Conservation (phyloP, 805 yeast genomes). For the Tetrapisispora fleetii region DNA sequence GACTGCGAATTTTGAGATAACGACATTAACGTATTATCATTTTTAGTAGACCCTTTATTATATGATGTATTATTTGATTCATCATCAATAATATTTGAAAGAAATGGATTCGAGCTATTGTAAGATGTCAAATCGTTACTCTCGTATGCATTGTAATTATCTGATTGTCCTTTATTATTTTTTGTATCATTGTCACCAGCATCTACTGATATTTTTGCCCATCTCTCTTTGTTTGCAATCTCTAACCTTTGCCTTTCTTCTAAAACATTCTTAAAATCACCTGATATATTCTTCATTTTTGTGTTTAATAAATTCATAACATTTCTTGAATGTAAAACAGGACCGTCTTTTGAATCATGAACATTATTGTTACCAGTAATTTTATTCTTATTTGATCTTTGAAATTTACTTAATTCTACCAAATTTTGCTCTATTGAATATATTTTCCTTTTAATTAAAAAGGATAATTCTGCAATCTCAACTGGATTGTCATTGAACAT, state of each 20-base stretch:
- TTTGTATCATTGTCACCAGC: conserved; percentile 3
- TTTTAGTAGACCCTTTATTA: conserved; percentile 4
- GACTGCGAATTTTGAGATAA: conserved; percentile 70
- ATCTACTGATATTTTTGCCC: conserved; percentile 59
- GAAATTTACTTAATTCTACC: conserved; percentile 61
- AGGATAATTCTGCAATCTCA: conserved; percentile 86
- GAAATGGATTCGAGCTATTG: conserved; percentile 33
- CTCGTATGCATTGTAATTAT: conserved; percentile 2
- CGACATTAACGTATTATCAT: conserved; percentile 36
- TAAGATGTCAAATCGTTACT: conserved; percentile 12
- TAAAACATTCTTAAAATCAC: conserved; percentile 82
- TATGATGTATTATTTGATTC: conserved; percentile 4
- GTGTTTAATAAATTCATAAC: conserved; percentile 82
- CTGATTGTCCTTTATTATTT: conserved; percentile 3
- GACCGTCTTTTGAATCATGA: conserved; percentile 1
- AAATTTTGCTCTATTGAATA: conserved; percentile 69
- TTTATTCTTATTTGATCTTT: conserved; percentile 39
- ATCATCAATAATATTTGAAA: conserved; percentile 27
- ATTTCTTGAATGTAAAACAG: conserved; percentile 66
- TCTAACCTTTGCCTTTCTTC: conserved; percentile 81
- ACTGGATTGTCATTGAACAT: conserved; percentile 89
- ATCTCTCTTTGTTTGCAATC: conserved; percentile 65
- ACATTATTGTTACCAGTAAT: conserved; percentile 31
- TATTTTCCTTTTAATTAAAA: conserved; percentile 44
- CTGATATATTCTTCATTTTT: conserved; percentile 83